Evolutionary conservation across 2,329 filamentous ascomycete species (phyloP), one percentile per base, ranked within the genome.

Genomic region (Talaromyces verruculosus): DNA sequence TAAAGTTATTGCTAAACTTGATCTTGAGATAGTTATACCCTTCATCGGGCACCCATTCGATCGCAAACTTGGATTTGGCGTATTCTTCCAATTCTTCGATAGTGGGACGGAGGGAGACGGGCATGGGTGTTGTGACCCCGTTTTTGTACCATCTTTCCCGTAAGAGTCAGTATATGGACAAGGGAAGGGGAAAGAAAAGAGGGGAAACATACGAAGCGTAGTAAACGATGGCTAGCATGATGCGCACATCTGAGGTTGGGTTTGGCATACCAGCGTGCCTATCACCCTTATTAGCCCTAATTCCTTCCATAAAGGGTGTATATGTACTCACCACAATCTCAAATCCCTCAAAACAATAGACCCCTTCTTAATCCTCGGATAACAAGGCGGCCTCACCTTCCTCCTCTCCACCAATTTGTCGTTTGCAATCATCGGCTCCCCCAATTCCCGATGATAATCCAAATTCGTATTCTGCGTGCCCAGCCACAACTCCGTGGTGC

Each of bases 181-280:
- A 1, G 2, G 4, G 4, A 25, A 22, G 6, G 19, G n/a, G 11
- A 15, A 1, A 22, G 22, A 5, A 7, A 25, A 4, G n/a, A 25
- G 45, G 11, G 1, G 22, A 2, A 2, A 28, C 11, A 2, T 15
- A 49, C 45, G 45, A 49, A 53, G 35, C 49, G 61, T 51, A 47
- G 37, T 63, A 63, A 5, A 49, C 45, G 45, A 49, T 49, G 5
- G 45, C 45, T 4, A 49, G 45, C 45, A 76, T 75, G 61, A 73
- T 70, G 41, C 73, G 67, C 49, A 74, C 69, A 28, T 66, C 45
- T 39, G 71, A 66, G 39, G 69, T 73, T 13, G 61, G 35, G 28
- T 76, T 76, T 2, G 74, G 74, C 74, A 76, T 76, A n/a, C 74
- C 73, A 3, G 73, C 74, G 55, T 76, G 74, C 61, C 61, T 63